Conservation (phyloP, 805 yeast genomes). For the Suhomyces prunicola region DNA sequence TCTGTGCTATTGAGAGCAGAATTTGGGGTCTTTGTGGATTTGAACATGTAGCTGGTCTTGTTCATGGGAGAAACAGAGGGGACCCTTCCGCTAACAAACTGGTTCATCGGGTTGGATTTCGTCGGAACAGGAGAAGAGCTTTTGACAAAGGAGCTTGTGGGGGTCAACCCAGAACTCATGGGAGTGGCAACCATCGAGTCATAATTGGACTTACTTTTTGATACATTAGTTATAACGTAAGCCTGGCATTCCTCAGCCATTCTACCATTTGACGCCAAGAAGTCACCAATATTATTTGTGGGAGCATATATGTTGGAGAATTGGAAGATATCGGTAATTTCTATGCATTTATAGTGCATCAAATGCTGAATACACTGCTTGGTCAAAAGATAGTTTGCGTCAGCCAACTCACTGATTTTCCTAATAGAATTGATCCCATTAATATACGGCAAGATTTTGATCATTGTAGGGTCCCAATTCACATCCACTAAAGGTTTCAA, state of each 20-base stretch:
- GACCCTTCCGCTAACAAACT: constrained; percentile 1
- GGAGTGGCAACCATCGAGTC: constrained; percentile 5
- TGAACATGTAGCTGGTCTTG: constrained; percentile 4
- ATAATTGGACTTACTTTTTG: neutral
- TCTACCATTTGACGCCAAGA: constrained; percentile 51
- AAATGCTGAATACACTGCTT: constrained; percentile 87
- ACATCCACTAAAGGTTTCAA: constrained; percentile 73
- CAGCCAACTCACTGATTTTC: constrained; percentile 72
- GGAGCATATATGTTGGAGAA: constrained; percentile 87
- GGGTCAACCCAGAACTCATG: constrained; percentile 1
- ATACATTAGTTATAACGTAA: constrained; percentile 56
- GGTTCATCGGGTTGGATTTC: constrained; percentile 6
- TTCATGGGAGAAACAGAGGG: constrained; percentile 9
- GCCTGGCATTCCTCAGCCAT: constrained; percentile 83
- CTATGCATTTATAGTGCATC: constrained; percentile 83
- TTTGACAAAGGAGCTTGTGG: constrained; percentile 3
- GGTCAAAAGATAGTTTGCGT: constrained; percentile 75
- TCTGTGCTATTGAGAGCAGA: constrained; percentile 2
- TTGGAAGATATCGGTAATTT: constrained; percentile 83
- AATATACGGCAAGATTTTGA: constrained; percentile 78
- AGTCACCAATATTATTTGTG: constrained; percentile 68
- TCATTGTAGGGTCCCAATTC: constrained; percentile 97
- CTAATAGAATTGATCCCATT: constrained; percentile 85
- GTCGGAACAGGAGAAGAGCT: constrained; percentile 5
- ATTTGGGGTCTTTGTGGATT: constrained; percentile 5